Percentiles rank a stretch among this genome's conserved stretches.
These are phyloP conservation scores for Aureobasidium lini DNA, from an alignment of 2,329 filamentous ascomycete species.

Conservation along the genomic window DNA sequence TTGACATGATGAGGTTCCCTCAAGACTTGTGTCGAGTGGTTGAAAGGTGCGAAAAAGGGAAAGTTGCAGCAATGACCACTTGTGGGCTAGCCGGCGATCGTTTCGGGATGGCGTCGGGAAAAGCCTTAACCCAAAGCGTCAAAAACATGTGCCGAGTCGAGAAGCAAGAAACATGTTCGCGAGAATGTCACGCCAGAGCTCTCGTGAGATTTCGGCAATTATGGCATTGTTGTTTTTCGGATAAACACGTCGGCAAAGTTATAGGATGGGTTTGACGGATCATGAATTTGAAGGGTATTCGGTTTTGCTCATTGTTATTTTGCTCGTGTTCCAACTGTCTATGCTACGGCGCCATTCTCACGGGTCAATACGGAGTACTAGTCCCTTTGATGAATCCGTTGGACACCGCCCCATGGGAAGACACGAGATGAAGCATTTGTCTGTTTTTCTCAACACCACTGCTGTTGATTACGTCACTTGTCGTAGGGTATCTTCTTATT, in stretches of 20 bases:
- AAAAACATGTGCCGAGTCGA: background rate
- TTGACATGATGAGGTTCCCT: background rate
- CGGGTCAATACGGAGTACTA: no score
- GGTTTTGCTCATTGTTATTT: background rate
- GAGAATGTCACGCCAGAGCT: slow-evolving; percentile 1
- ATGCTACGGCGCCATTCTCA: background rate
- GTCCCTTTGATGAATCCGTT: no score
- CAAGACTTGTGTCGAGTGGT: no score
- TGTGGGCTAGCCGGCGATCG: background rate
- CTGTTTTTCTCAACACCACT: background rate
- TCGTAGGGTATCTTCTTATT: slow-evolving; percentile 10
- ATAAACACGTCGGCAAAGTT: background rate
- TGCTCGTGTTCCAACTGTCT: background rate
- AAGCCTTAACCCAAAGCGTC: background rate
- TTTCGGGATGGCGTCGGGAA: background rate
- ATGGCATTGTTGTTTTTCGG: background rate
- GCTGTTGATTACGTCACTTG: background rate
- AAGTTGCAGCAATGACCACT: background rate
- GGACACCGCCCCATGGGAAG: background rate
- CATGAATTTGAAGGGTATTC: background rate
- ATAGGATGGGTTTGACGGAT: background rate
- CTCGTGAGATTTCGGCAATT: background rate
- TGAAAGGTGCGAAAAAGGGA: background rate
- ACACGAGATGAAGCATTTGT: background rate
- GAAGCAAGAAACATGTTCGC: background rate